Evolutionary conservation across 2,329 filamentous ascomycete species (phyloP).

Genomic region (Pestalotiopsis sp.): DNA sequence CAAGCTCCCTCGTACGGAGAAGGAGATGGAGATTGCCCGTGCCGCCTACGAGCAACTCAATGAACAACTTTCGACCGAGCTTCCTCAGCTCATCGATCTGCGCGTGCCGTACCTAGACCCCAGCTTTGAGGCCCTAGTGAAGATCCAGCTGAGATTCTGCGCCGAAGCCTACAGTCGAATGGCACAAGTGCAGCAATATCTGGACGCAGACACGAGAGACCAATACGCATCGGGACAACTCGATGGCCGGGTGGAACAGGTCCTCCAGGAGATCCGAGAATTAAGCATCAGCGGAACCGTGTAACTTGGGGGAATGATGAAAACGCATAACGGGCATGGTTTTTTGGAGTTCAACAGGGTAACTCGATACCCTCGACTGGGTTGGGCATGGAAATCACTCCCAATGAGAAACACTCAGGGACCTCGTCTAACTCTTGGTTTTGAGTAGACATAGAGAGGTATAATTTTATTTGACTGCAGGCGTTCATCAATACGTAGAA

Average conservation of each 20-base stretch:
- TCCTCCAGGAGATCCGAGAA: slow-evolving; percentile 94
- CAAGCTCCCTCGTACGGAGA: slow-evolving; percentile 93
- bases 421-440: neutral
- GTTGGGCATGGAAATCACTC: neutral
- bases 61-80: slow-evolving; percentile 88
- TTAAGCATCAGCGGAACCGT: slow-evolving; percentile 84
- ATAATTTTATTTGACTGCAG: neutral
- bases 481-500: neutral
- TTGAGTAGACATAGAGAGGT: neutral
- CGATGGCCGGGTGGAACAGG: slow-evolving; percentile 90
- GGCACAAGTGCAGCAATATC: slow-evolving; percentile 98
- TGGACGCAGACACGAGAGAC: slow-evolving; percentile 92
- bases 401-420: neutral
- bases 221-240: slow-evolving; percentile 94
- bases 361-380: neutral
- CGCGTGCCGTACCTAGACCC: slow-evolving; percentile 97
- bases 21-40: slow-evolving; percentile 93
- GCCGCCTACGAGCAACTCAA: slow-evolving; percentile 95
- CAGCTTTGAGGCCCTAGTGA: slow-evolving; percentile 95
- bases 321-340: neutral
- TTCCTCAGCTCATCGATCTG: slow-evolving; percentile 94
- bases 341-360: slow-evolving; percentile 12
- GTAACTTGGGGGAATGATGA: slow-evolving; percentile 29
- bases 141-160: slow-evolving; percentile 97
- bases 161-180: slow-evolving; percentile 96